Evolutionary conservation across 163 green algal genomes (phyloP), one percentile per base, ranked within the genome.

Genomic region (Chlorella variabilis): DNA sequence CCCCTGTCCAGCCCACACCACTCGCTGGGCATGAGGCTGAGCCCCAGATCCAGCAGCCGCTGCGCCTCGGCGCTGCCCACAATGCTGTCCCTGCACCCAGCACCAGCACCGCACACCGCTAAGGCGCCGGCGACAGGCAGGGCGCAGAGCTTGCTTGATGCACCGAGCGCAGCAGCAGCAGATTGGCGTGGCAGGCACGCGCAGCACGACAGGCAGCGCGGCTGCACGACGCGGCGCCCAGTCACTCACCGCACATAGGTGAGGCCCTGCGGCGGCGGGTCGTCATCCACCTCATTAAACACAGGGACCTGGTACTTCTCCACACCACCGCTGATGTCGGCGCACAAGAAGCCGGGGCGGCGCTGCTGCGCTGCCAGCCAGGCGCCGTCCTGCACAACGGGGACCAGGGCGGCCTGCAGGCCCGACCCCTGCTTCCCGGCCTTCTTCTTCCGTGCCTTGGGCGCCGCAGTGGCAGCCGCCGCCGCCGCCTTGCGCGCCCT

Each of bases 241-340:
- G 7, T 17, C 6, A 39, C 39, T 66, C 68, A 87, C 78, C 78
- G 70, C 25, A 84, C 71, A 39, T 85, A 89, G 17, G 33, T 51
- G 25, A 85, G 41, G 33, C 61, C 39, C 3, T 25, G 18, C 5
- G 80, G 77, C 29, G 48, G 65, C 5, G 75, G 25, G 6, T 45
- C 74, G 15, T 75, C 74, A 34, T 73, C 74, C 75, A 82, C 48
- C 27, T 87, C 77, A 39, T 92, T 92, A 77, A 91, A 84, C 0
- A 85, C 71, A 20, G 88, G 88, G 18, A 92, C 89, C 66, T 79
- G 71, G 31, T 81, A 68, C 18, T 34, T 13, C 81, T 92, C 88
- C 71, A 61, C 59, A 13, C 87, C 86, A 0, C 48, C 34, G 21
- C 51, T 84, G n/a, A 92, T 77, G 79, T 92, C 88, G 20, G 63